phyloP scores from a whole-genome alignment of 1,139 yeast genomes.

The Lodderomyces beijingensis region DNA sequence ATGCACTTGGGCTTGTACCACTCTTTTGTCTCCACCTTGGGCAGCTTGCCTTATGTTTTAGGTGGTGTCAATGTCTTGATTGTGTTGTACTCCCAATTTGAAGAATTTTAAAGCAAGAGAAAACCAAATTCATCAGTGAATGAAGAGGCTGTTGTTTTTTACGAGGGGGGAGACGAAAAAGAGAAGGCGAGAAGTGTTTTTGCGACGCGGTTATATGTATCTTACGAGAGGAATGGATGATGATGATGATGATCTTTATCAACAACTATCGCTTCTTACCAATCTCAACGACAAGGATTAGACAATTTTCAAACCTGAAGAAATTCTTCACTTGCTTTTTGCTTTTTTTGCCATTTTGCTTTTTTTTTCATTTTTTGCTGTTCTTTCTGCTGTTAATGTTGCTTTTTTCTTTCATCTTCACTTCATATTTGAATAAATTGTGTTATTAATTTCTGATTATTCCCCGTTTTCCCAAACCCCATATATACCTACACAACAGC shows the following conservation, averaged over 20 bases:
- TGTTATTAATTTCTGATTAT: conserved; percentile 2
- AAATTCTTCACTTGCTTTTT: too few relatives aligned
- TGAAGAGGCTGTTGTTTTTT: background rate
- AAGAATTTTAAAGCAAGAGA: conserved; percentile 27
- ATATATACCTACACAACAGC: too few relatives aligned
- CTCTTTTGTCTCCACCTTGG: conserved; percentile 34
- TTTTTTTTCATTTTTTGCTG: too few relatives aligned
- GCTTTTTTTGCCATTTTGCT: too few relatives aligned
- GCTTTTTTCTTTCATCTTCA: background rate
- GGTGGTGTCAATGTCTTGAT: conserved; percentile 46
- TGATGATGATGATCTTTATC: too few relatives aligned
- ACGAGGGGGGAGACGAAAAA: background rate
- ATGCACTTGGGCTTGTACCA: conserved; percentile 38
- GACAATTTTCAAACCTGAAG: too few relatives aligned
- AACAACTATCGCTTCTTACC: too few relatives aligned
- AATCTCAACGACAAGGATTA: too few relatives aligned
- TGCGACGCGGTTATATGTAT: too few relatives aligned
- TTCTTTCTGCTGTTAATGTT: conserved; percentile 3
- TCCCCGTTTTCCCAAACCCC: too few relatives aligned
- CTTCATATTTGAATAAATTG: conserved; percentile 1
- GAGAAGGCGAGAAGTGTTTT: background rate
- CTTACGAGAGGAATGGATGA: too few relatives aligned
- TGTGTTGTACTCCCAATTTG: conserved; percentile 51
- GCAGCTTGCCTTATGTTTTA: conserved; percentile 45
- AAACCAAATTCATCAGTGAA: too few relatives aligned